A percentile compares a stretch with the other conserved stretches of the same genome.
phyloP scores from a whole-genome alignment of 441 rosid genomes.

The Erodium moschatum region DNA sequence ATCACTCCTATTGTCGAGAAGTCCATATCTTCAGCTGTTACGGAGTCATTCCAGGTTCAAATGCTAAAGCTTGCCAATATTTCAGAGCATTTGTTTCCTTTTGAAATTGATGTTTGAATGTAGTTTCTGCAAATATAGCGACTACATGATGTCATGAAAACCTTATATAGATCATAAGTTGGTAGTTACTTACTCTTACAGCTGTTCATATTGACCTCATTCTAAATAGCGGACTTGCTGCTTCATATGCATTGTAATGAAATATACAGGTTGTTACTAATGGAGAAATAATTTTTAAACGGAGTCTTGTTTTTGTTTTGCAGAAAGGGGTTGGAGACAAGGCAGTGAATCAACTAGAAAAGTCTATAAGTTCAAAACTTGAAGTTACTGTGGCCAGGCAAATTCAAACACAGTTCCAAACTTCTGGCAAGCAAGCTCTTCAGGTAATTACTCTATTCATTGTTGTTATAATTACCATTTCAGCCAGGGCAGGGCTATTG shows the following conservation, averaged over 20 bases:
- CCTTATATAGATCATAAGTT: neutral
- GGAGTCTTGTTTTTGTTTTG: constrained; percentile 17
- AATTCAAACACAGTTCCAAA: constrained; percentile 68
- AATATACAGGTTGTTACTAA: constrained; percentile 6
- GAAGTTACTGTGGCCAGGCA: constrained; percentile 61
- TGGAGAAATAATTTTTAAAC: neutral
- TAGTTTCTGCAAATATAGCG: neutral
- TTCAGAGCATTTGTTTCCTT: constrained; percentile 11
- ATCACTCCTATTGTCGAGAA: constrained; percentile 36
- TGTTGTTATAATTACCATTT: neutral
- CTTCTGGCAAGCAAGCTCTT: constrained; percentile 22
- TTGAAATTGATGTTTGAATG: neutral
- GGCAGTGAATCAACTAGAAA: constrained; percentile 58
- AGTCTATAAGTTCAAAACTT: constrained; percentile 50
- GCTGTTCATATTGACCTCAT: constrained; percentile 3
- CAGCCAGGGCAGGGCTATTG: too few relatives aligned
- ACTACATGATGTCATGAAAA: neutral
- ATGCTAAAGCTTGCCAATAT: constrained; percentile 15
- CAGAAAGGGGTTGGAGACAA: constrained; percentile 76
- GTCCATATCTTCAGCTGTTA: constrained; percentile 30
- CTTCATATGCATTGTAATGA: constrained; percentile 9
- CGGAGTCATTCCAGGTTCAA: constrained; percentile 43
- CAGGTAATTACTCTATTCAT: constrained; percentile 35
- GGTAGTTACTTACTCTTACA: constrained; percentile 6
- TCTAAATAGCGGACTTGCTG: neutral